A percentile compares a stretch with the other conserved stretches of the same genome.
phyloP scores from a whole-genome alignment of 2,329 filamentous ascomycete genomes.

The Gliomastix tumulicola region DNA sequence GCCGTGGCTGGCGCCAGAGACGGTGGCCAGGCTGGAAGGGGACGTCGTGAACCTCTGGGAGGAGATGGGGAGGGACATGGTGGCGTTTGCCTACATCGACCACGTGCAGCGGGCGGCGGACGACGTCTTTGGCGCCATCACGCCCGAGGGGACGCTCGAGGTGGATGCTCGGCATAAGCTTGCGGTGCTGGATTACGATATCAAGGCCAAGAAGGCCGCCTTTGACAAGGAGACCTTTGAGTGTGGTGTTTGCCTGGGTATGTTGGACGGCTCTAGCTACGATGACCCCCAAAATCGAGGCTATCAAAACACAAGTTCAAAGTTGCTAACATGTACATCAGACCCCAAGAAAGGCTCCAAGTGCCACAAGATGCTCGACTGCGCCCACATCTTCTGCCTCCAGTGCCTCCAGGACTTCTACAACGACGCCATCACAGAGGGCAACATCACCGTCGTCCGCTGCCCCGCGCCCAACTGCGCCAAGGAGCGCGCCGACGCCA shows the following conservation, averaged over 20 bases:
- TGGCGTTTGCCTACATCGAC: slow-evolving; percentile 59
- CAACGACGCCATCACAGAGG: slow-evolving; percentile 78
- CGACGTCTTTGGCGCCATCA: slow-evolving; percentile 51
- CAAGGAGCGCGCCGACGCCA: slow-evolving; percentile 42
- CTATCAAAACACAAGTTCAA: not conserved
- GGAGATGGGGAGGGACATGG: slow-evolving; percentile 50
- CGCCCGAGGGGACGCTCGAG: slow-evolving; percentile 37
- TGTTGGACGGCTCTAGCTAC: slow-evolving; percentile 12
- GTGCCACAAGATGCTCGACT: slow-evolving; percentile 78
- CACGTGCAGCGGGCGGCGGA: slow-evolving; percentile 53
- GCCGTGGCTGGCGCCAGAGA: slow-evolving; percentile 46
- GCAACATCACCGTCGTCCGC: slow-evolving; percentile 70
- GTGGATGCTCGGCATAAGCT: slow-evolving; percentile 56
- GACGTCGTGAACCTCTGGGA: slow-evolving; percentile 53
- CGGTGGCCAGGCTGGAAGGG: slow-evolving; percentile 40
- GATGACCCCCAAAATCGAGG: too few relatives aligned
- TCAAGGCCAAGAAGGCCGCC: slow-evolving; percentile 61
- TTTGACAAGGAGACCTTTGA: slow-evolving; percentile 84
- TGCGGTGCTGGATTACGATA: slow-evolving; percentile 71
- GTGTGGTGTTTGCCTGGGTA: slow-evolving; percentile 75
- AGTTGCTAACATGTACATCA: slow-evolving; percentile 16
- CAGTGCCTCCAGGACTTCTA: slow-evolving; percentile 88
- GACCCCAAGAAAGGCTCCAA: slow-evolving; percentile 83
- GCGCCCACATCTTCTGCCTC: slow-evolving; percentile 86
- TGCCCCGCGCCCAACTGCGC: slow-evolving; percentile 78